Base-by-base conservation (phyloP, 345 rosid genomes). In the Raphanus sativus region DNA sequence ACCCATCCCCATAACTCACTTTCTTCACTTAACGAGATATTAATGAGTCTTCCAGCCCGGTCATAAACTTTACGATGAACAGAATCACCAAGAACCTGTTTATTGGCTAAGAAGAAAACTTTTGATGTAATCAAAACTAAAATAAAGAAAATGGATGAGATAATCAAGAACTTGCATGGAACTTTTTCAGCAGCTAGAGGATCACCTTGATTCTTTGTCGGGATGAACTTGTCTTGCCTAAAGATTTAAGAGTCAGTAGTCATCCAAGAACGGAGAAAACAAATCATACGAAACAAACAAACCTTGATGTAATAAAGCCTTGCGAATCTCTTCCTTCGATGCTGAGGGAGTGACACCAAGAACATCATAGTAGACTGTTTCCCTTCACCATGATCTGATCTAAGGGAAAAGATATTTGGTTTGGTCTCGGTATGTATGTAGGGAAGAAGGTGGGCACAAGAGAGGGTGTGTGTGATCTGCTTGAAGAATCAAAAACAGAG, bases 191-290 rank as follows among this genome's bases (percentile, higher is more conserved):
- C 98, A 62, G 98, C 97, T 0, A 77, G 83, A 76, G 98, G 98
- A 84, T 92, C 94, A 65, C 90, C 86, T 32, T 88, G 98, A 75
- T 92, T 92, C 83, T 94, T 94, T 94, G 80, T 94, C 98, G 2
- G 98, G 98, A 83, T 94, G 98, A 77, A 94, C 98, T 84, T 90
- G 93, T 21, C 98, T 89, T 29, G 98, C 98, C 98, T 94, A 84
- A 66, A 38, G 40, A 83, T 28, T 13, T 11, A 65, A 33, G 36
- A 38, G 8, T 70, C 6, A 60, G 30, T 28, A 28, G 63, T 21
- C n/a, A 3, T 4, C n/a, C 17, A 52, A 69, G 15, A 16, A 65
- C 55, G 61, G 63, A 65, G 77, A 64, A 36, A 71, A 28, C 65
- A 32, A 32, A 32, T 32, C 34, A 32, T 32, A 21, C 9, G n/a